Conservation (phyloP, 495 filamentous ascomycete genomes). For the Penicillium pancosmium region DNA sequence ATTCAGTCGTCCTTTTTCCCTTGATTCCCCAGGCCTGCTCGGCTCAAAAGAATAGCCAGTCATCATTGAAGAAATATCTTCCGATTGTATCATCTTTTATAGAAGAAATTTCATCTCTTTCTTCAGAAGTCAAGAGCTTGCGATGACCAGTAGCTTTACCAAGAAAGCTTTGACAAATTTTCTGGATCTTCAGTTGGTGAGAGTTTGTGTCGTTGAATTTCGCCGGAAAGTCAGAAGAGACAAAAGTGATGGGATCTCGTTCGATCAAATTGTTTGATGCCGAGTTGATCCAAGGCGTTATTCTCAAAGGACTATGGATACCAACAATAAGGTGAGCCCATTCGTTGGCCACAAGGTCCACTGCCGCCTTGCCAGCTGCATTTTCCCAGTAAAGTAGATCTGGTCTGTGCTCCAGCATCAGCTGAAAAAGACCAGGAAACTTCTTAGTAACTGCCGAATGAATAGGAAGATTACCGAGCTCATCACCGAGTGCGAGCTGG, state of each 20-base stretch:
- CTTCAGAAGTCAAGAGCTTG: too few relatives aligned
- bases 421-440: neutral
- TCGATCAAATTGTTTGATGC: neutral
- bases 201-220: neutral
- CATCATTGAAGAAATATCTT: too few relatives aligned
- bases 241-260: neutral
- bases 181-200: neutral
- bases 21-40: too few relatives aligned
- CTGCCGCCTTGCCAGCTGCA: neutral
- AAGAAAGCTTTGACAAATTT: neutral
- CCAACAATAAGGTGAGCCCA: neutral
- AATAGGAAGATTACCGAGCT: neutral
- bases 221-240: neutral
- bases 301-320: neutral
- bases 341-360: neutral
- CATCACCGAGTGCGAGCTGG: neutral
- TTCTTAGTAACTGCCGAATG: neutral
- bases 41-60: too few relatives aligned
- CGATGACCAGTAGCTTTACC: neutral
- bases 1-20: too few relatives aligned
- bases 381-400: neutral
- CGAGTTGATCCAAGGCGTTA: neutral
- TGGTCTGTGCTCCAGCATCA: neutral
- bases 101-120: too few relatives aligned
- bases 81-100: too few relatives aligned